Conservation (phyloP, 2,329 filamentous ascomycete species). For the Beauveria varroae region DNA sequence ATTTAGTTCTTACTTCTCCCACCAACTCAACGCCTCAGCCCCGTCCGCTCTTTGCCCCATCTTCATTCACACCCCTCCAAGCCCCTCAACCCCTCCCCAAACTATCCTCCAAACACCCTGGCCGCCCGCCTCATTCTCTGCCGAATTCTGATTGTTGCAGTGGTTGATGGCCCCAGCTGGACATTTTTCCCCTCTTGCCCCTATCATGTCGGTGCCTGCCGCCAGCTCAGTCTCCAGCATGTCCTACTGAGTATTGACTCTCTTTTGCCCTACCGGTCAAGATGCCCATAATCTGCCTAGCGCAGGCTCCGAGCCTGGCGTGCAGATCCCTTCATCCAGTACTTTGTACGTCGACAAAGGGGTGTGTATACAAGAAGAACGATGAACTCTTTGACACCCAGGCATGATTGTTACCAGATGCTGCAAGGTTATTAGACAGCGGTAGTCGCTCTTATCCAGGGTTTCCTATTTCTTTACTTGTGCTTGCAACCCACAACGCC, state of each 20-base stretch:
- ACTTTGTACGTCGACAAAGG: not conserved
- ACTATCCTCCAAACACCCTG: not conserved
- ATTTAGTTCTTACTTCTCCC: not conserved
- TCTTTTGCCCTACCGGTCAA: not conserved
- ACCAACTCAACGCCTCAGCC: slow-evolving; percentile 2
- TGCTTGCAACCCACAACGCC: not conserved
- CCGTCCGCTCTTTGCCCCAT: not conserved
- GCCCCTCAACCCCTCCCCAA: not conserved
- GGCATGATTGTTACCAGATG: not conserved
- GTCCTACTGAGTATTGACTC: not conserved
- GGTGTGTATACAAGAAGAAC: not conserved
- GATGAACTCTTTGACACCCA: not conserved
- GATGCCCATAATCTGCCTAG: slow-evolving; percentile 4
- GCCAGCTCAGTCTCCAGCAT: not conserved
- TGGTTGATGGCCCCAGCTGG: not conserved
- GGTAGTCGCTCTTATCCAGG: not conserved
- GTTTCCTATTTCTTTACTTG: not conserved
- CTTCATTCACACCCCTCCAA: not conserved
- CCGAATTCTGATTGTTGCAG: not conserved
- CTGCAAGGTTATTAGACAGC: slow-evolving; percentile 2
- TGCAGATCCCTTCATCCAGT: not conserved
- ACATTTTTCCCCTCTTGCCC: slow-evolving; percentile 1
- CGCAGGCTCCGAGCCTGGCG: not conserved
- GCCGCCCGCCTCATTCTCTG: not conserved
- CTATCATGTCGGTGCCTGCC: not conserved